Percentiles rank a stretch among this genome's conserved stretches.
phyloP scores from a whole-genome alignment of 2,329 filamentous ascomycete genomes.

The Hawksworthiomyces lignivorus region DNA sequence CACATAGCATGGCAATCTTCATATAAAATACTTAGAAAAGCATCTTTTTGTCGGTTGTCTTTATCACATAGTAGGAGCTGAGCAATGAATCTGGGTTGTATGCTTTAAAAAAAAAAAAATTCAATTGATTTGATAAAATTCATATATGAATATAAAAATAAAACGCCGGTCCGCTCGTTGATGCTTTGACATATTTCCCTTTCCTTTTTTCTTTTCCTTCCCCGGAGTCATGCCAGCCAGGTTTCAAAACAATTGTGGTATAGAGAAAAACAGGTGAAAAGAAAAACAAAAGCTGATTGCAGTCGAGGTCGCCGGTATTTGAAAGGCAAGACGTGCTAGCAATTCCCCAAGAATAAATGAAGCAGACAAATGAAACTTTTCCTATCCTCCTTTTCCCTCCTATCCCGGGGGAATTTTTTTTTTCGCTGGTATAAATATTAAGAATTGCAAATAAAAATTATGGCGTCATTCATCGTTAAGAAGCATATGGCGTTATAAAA shows the following conservation, averaged over 20 bases:
- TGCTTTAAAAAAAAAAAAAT: neutral
- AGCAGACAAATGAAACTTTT: constrained; percentile 7
- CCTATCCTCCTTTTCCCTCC: constrained; percentile 4
- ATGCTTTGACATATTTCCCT: neutral
- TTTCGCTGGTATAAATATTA: neutral
- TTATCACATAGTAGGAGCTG: too few relatives aligned
- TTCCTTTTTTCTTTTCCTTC: constrained; percentile 2
- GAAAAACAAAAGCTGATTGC: neutral
- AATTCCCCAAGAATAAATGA: too few relatives aligned
- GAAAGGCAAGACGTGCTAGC: too few relatives aligned
- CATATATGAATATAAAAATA: neutral
- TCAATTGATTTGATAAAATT: too few relatives aligned
- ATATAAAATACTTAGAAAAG: too few relatives aligned
- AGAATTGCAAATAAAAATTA: neutral
- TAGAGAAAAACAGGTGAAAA: neutral
- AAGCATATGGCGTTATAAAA: too few relatives aligned
- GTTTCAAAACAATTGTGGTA: neutral
- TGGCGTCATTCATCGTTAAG: neutral
- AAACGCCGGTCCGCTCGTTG: constrained; percentile 5
- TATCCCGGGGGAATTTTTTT: neutral
- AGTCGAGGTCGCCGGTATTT: too few relatives aligned
- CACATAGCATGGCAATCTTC: too few relatives aligned
- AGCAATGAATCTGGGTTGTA: too few relatives aligned
- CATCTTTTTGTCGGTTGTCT: too few relatives aligned
- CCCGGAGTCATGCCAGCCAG: constrained; percentile 13